Evolutionary conservation across 352 stramenopile species (phyloP), one percentile per base, ranked within the genome.

Genomic region (Pythium oligandrum): DNA sequence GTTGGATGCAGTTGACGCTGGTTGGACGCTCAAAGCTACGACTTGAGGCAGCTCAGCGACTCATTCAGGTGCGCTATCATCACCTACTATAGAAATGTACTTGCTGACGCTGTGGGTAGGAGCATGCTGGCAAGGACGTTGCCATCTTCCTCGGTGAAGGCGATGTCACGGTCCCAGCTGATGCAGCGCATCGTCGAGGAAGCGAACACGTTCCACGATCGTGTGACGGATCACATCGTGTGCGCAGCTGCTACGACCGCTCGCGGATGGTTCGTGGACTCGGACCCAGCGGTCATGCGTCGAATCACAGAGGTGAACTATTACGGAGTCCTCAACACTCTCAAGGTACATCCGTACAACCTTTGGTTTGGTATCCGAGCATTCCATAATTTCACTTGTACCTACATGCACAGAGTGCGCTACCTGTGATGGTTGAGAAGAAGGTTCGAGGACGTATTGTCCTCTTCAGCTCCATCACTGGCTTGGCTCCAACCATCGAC

Each of bases 401-500:
- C 17, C 17, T 26, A 26, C 17, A 26, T 26, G 17, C 17, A 26
- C 17, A 48, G 43, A 12, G 63, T 50, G 72, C 74, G 10, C 45
- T 78, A 39, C 66, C 77, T 0, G 51, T 66, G 9, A 90, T 90
- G 75, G 61, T 90, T 17, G 53, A 78, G 45, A 59, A 45, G 5
- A 68, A 67, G 8, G 70, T 70, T 4, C 52, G 51, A 40, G 75
- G 75, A 8, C 59, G 65, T 31, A 54, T 88, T 35, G 70, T 87
- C 30, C 66, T 90, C 51, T 66, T 83, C 38, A 77, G 63, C 44
- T 79, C 75, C 34, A 70, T 68, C 2, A 57, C 64, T 31, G 77
- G 61, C 44, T 53, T 85, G 45, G 63, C 66, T 30, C 63, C 68
- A n/a, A 61, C 95, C 2, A 84, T 90, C 62, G 95, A 90, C 31